phyloP scores from a whole-genome alignment of 2,329 filamentous ascomycete species.

The Fusarium anthophilum region DNA sequence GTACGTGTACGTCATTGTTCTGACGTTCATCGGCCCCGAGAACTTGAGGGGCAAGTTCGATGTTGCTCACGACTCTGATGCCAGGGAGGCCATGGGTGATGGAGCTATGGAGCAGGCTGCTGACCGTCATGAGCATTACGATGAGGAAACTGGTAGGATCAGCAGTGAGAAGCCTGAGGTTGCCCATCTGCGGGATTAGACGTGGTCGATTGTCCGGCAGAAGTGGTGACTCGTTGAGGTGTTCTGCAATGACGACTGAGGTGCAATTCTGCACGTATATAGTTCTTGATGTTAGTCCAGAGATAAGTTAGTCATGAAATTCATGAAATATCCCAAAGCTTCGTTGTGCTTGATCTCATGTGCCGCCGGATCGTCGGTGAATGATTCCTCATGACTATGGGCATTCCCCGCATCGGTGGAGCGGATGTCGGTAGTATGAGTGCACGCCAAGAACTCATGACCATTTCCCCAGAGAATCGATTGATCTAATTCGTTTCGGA shows the following conservation, averaged over 20 bases:
- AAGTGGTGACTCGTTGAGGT: not conserved
- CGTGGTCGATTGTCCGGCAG: not conserved
- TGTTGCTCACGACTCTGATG: conserved; percentile 58
- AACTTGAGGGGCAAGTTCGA: conserved; percentile 62
- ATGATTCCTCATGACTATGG: not conserved
- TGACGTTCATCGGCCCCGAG: conserved; percentile 72
- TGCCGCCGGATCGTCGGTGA: not conserved
- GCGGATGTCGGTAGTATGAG: not conserved
- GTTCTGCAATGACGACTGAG: not conserved
- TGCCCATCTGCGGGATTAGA: conserved; percentile 13
- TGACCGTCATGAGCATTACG: conserved; percentile 5
- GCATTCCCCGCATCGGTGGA: conserved; percentile 9
- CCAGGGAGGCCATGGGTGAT: conserved; percentile 56
- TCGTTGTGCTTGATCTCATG: not conserved
- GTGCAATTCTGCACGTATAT: not conserved
- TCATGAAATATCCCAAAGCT: not conserved
- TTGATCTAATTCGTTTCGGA: not conserved
- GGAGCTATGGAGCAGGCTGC: conserved; percentile 42
- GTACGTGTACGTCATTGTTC: conserved; percentile 68
- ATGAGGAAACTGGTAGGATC: conserved; percentile 31
- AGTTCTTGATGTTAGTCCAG: not conserved
- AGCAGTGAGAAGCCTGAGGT: conserved; percentile 23
- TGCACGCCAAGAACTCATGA: not conserved
- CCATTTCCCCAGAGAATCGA: not conserved
- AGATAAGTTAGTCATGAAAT: not conserved